A percentile compares a stretch with the other conserved stretches of the same genome.
phyloP scores from a whole-genome alignment of 2,329 filamentous ascomycete genomes.

The Plectosphaerella plurivora region DNA sequence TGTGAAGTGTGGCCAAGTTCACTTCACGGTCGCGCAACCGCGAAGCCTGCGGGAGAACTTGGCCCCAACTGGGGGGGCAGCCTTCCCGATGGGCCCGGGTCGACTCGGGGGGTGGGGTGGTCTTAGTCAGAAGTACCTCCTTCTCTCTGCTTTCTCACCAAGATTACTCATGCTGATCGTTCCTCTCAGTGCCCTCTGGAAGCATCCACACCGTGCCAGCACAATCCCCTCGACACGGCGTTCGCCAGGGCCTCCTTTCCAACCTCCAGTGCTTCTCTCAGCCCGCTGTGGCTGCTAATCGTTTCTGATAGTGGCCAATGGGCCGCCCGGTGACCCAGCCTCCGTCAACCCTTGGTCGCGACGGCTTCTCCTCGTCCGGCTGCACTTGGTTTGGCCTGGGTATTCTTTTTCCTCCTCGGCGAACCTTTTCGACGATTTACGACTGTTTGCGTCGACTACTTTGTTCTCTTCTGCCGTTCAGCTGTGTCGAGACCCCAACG shows the following conservation, averaged over 20 bases:
- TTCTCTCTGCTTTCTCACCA: not conserved
- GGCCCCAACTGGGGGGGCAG: not conserved
- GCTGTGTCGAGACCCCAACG: too few relatives aligned
- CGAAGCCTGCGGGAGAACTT: too few relatives aligned
- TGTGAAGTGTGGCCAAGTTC: too few relatives aligned
- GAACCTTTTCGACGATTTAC: too few relatives aligned
- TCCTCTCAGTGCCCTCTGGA: not conserved
- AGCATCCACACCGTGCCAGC: not conserved
- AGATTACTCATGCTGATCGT: not conserved
- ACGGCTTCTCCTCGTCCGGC: not conserved
- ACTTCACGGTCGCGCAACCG: too few relatives aligned
- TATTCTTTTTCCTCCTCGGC: too few relatives aligned
- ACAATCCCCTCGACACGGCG: not conserved
- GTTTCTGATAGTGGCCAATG: not conserved
- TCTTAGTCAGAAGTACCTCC: not conserved
- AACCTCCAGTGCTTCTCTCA: too few relatives aligned
- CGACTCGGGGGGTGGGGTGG: not conserved
- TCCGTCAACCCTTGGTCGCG: not conserved
- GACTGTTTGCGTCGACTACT: too few relatives aligned
- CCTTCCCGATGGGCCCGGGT: not conserved
- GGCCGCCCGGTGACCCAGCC: not conserved
- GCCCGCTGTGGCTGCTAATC: too few relatives aligned
- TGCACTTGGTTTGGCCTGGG: not conserved
- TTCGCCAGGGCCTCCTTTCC: not conserved
- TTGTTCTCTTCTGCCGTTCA: too few relatives aligned